A percentile compares a stretch with the other conserved stretches of the same genome.
Conservation (phyloP, 2,329 filamentous ascomycete genomes). For the Scytalidium sp. region DNA sequence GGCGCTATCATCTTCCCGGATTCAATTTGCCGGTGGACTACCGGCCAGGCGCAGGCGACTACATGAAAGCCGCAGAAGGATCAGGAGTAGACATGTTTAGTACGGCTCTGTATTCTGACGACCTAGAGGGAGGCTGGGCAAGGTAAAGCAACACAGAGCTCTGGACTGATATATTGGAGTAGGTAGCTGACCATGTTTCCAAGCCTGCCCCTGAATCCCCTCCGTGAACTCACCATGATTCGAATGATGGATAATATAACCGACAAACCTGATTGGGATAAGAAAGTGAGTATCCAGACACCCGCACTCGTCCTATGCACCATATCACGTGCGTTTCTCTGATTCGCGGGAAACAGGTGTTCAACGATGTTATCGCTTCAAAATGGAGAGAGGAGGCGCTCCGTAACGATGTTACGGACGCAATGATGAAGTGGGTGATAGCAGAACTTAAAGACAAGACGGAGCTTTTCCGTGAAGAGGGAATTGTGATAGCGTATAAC, state of each 20-base stretch:
- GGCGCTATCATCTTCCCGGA: background rate
- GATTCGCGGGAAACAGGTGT: slow-evolving; percentile 4
- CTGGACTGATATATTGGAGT: background rate
- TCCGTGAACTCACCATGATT: slow-evolving; percentile 19
- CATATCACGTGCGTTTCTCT: background rate
- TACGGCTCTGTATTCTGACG: background rate
- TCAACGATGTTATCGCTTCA: slow-evolving; percentile 9
- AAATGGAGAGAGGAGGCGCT: slow-evolving; percentile 14
- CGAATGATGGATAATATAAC: slow-evolving; percentile 21
- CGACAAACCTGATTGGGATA: slow-evolving; percentile 22
- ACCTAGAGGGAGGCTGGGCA: background rate
- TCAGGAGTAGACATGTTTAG: slow-evolving; percentile 4
- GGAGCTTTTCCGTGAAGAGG: background rate
- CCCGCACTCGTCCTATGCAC: background rate
- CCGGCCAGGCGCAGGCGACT: background rate
- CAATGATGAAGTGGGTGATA: slow-evolving; percentile 26
- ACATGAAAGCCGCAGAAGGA: slow-evolving; percentile 1
- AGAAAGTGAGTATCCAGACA: slow-evolving; percentile 12
- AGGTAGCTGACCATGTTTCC: background rate
- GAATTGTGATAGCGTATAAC: slow-evolving; percentile 6
- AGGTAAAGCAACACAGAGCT: background rate
- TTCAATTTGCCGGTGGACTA: background rate
- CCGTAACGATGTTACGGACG: slow-evolving; percentile 17
- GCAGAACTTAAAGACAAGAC: slow-evolving; percentile 8
- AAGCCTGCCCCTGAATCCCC: slow-evolving; percentile 9